Evolutionary conservation across 441 rosid genomes (phyloP).

Genomic region (Monsonia emarginata): DNA sequence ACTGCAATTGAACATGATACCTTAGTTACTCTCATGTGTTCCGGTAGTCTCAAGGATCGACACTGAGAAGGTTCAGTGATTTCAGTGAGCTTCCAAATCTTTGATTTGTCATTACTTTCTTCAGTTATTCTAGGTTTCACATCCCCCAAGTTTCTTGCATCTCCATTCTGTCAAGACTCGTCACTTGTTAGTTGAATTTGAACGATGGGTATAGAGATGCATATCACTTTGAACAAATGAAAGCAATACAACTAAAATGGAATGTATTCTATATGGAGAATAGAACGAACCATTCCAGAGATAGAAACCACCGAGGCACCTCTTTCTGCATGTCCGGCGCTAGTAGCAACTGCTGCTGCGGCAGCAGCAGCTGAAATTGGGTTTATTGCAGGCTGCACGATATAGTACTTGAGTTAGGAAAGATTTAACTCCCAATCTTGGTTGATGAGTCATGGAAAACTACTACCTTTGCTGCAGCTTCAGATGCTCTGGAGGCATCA

Average conservation of each 20-base stretch:
- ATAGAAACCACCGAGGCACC: conserved; percentile 45
- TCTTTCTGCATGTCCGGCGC: conserved; percentile 67
- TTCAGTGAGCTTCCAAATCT: conserved; percentile 95
- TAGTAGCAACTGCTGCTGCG: conserved; percentile 41
- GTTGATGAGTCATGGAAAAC: conserved; percentile 7
- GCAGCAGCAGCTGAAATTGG: conserved; percentile 33
- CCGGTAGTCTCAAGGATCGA: conserved; percentile 83
- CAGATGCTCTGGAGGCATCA: conserved; percentile 53
- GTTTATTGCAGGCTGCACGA: conserved; percentile 63
- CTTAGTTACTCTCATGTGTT: conserved; percentile 69
- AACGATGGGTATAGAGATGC: background rate
- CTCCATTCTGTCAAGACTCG: conserved; percentile 60
- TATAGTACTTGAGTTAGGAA: conserved; percentile 14
- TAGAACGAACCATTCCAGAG: conserved; percentile 64
- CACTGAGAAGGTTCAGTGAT: conserved; percentile 80
- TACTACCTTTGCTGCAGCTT: conserved; percentile 50
- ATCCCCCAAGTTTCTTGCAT: conserved; percentile 62
- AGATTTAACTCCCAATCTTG: background rate
- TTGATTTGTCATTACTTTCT: conserved; percentile 81
- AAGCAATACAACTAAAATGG: background rate
- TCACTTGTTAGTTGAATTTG: conserved; percentile 17
- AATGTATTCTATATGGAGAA: background rate
- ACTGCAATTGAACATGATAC: conserved; percentile 25
- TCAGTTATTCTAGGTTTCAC: conserved; percentile 82
- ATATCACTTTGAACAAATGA: background rate